Percentiles rank a stretch among this genome's conserved stretches.
These are phyloP conservation scores for Golovinomyces cichoracearum DNA, from an alignment of 2,329 filamentous ascomycete species.

Conservation along the genomic window DNA sequence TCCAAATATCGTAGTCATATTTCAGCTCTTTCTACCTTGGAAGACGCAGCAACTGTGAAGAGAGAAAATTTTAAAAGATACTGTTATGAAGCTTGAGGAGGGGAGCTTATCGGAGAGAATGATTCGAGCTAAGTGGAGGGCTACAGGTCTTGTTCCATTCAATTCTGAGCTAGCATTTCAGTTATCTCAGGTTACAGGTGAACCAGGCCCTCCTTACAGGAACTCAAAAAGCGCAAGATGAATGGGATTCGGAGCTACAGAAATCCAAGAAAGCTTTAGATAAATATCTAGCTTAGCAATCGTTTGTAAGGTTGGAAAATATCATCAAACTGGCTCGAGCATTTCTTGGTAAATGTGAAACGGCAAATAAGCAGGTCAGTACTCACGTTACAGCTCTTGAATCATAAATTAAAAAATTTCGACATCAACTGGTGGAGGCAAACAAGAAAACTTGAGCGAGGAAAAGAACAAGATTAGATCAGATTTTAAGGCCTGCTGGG, in stretches of 20 bases:
- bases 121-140: not conserved
- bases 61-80: not conserved
- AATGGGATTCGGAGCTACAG: not conserved
- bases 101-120: not conserved
- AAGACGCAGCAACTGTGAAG: not conserved
- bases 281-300: not conserved
- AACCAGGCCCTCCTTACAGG: not conserved
- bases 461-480: not conserved
- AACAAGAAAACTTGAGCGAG: not conserved
- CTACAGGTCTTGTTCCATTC: not conserved
- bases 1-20: not conserved
- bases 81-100: not conserved
- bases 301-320: not conserved
- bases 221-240: not conserved
- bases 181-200: not conserved
- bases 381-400: not conserved
- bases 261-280: not conserved
- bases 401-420: not conserved
- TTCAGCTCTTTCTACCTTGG: not conserved
- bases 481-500: not conserved
- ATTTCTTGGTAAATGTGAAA: not conserved
- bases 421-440: not conserved
- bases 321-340: not conserved
- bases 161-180: not conserved
- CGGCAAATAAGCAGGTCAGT: not conserved